Conservation (phyloP, 495 filamentous ascomycete species). For the Xylaria longipes region DNA sequence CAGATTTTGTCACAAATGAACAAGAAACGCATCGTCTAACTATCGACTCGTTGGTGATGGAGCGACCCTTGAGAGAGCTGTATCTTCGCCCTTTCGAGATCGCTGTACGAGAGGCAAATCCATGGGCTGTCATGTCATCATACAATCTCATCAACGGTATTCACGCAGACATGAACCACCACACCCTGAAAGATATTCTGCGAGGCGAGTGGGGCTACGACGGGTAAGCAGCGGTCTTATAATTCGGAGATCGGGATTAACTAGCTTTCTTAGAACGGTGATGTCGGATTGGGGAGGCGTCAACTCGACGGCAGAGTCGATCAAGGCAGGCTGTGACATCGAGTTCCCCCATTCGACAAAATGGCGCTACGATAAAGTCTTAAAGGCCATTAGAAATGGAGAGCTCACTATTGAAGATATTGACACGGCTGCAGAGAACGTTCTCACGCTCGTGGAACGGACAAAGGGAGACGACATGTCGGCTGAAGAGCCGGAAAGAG, state of each 20-base stretch:
- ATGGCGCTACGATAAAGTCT: conserved; percentile 71
- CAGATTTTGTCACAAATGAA: conserved; percentile 83
- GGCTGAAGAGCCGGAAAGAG: conserved; percentile 63
- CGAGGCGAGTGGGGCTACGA: conserved; percentile 80
- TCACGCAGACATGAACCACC: conserved; percentile 76
- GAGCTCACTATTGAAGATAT: conserved; percentile 57
- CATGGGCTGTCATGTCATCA: conserved; percentile 82
- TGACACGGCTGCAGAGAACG: conserved; percentile 63
- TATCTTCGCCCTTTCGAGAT: conserved; percentile 86
- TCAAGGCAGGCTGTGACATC: conserved; percentile 77
- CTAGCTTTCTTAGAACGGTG: conserved; percentile 57
- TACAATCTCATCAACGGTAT: conserved; percentile 84
- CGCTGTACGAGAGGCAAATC: conserved; percentile 77
- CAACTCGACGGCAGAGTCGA: conserved; percentile 72
- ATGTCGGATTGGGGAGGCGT: conserved; percentile 78
- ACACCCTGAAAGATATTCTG: conserved; percentile 74
- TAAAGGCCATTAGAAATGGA: conserved; percentile 67
- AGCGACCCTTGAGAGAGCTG: conserved; percentile 78
- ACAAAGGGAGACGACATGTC: conserved; percentile 67
- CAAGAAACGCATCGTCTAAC: conserved; percentile 81
- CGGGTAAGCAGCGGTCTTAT: conserved; percentile 51
- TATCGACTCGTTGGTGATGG: conserved; percentile 71
- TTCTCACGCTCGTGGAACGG: conserved; percentile 71
- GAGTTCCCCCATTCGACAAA: conserved; percentile 79
- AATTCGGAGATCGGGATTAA: conserved; percentile 30